Base-by-base conservation (phyloP, 306 rosid species). In the Amphicarpaea edgeworthii region DNA sequence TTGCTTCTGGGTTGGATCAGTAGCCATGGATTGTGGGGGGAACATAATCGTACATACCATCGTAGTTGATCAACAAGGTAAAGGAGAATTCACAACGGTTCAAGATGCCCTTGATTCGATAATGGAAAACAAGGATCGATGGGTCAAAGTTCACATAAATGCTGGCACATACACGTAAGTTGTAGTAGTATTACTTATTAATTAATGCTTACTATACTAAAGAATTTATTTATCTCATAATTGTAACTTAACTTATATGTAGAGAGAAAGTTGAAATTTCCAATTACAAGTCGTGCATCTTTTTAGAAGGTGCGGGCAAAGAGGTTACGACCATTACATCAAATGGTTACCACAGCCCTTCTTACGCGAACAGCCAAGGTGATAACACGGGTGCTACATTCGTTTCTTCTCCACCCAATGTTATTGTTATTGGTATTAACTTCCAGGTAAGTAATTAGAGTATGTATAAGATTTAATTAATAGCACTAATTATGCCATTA, bases 131-230 rank as follows among this genome's bases (percentile, higher is more conserved):
- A 76, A 76, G 17, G 5, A 41, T 19, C n/a, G 0, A 8, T 76
- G 81, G 81, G 14, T 76, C 4, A 76, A 76, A 16, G 16, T 76
- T 66, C 81, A 41, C 19, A 41, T 76, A 53, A 66, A 66, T 53
- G 21, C 74, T 7, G 81, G 81, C 12, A 55, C 0, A 5, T 76
- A 66, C 7, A 16, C 3, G 74, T 76, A 67, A 62, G 28, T 49
- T 46, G 5, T 2, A 34, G 40, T 34, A 34, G 7, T 34, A 34
- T 34, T 34, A 9, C 40, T 34, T 34, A 34, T 34, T 28, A 34
- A 6, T 34, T 34, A 34, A 34, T 34, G n/a, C n/a, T n/a, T n/a
- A n/a, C n/a, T n/a, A n/a, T n/a, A n/a, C n/a, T 34, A 34, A 34
- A 34, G 40, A 0, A 24, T 30, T 30, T 30, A 30, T 30, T 3